phyloP scores from a whole-genome alignment of 139 green algal species.

The Auxenochlorella protothecoides region DNA sequence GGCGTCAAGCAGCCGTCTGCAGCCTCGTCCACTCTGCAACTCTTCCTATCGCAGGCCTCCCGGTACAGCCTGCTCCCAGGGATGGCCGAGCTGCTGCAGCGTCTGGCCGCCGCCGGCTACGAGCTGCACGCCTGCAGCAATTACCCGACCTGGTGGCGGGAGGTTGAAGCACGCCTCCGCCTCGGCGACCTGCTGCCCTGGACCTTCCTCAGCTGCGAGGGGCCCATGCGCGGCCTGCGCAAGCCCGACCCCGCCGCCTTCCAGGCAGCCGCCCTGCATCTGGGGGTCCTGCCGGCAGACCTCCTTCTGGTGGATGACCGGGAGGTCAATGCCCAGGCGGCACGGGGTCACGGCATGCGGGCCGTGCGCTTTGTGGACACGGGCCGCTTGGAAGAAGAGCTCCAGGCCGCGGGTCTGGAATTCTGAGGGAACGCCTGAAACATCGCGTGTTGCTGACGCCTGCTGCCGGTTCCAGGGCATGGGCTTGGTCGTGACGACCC shows the following conservation, averaged over 20 bases:
- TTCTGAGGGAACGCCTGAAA: not conserved
- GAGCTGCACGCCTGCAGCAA: slow-evolving; percentile 64
- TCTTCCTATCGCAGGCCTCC: too few relatives aligned
- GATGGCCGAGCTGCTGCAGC: slow-evolving; percentile 54
- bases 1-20: too few relatives aligned
- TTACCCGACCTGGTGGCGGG: slow-evolving; percentile 57
- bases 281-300: slow-evolving; percentile 16
- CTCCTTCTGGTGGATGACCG: slow-evolving; percentile 67
- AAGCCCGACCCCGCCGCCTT: slow-evolving; percentile 53
- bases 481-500: too few relatives aligned
- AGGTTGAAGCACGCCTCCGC: slow-evolving; percentile 72
- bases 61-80: slow-evolving; percentile 16
- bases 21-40: too few relatives aligned
- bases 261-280: slow-evolving; percentile 17
- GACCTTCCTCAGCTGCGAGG: slow-evolving; percentile 76
- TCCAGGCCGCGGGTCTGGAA: slow-evolving; percentile 21
- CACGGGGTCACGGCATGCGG: slow-evolving; percentile 24
- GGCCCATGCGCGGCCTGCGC: slow-evolving; percentile 51
- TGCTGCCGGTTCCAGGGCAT: too few relatives aligned
- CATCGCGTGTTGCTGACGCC: too few relatives aligned
- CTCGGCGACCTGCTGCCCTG: slow-evolving; percentile 60
- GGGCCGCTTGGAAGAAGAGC: slow-evolving; percentile 19
- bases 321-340: slow-evolving; percentile 24
- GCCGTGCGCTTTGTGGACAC: slow-evolving; percentile 36
- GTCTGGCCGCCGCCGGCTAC: slow-evolving; percentile 39